These are phyloP conservation scores for Phytophthora quininea DNA, from an alignment of 352 stramenopile genomes.

Conservation along the genomic window DNA sequence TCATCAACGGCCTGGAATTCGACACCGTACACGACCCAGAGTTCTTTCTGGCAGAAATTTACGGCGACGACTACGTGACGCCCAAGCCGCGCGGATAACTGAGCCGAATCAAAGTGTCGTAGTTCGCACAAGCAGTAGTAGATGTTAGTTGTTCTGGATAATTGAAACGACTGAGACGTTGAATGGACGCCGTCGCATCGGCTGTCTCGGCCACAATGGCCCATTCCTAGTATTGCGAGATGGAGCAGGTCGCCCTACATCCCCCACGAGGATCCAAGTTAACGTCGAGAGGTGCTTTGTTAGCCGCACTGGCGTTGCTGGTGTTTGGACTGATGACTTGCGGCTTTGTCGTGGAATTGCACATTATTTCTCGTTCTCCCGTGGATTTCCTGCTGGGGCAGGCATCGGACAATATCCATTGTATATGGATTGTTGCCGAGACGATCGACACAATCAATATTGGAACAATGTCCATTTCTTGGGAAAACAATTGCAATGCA, in stretches of 20 bases:
- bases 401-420: no score
- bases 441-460: no score
- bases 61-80: conserved; percentile 39
- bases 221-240: background rate
- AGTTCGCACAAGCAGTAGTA: no score
- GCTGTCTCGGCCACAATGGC: background rate
- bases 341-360: conserved; percentile 19
- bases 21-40: conserved; percentile 38
- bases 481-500: no score
- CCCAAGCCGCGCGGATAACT: conserved; percentile 15
- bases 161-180: background rate
- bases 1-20: conserved; percentile 32
- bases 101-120: no score
- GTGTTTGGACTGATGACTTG: conserved; percentile 7
- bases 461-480: no score
- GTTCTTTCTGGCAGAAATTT: conserved; percentile 29
- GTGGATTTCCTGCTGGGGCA: conserved; percentile 7
- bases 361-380: conserved; percentile 2
- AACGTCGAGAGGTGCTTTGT: conserved; percentile 2
- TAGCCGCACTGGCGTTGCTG: conserved; percentile 12
- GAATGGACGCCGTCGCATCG: background rate
- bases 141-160: no score
- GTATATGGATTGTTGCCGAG: no score
- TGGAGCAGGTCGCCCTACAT: conserved; percentile 3
- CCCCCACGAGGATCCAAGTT: conserved; percentile 3